Base-by-base conservation (phyloP, 1,284 basidiomycete species). In the Ustilago sp. region DNA sequence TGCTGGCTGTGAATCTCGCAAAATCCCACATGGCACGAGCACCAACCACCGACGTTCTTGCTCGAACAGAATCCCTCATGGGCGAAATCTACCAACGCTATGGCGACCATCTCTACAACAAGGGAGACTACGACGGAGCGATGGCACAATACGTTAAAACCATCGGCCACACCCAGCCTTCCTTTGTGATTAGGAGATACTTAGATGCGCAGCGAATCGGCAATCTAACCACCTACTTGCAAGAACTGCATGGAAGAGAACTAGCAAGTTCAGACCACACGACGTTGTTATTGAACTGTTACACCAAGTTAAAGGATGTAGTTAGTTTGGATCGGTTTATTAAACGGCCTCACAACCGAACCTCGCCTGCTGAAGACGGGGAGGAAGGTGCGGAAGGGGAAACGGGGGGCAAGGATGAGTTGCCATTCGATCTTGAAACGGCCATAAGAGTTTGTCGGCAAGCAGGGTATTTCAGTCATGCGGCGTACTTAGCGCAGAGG, bases 231-330 rank as follows among this genome's bases (percentile, higher is more conserved):
- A 93, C 93, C 1, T 99, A 98, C 85, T 89, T 99, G 1, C 95
- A 99, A 89, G 95, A 97, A 85, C 89, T 99, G 0, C 96, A 99
- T 82, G 89, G 93, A 2, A 89, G 92, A 0, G 93, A 93, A 0
- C 90, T 96, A 4, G 96, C 96, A 11, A 98, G 97, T 81, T 91
- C 95, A 0, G 96, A 99, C 80, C 96, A 98, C 85, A 99, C 95
- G 0, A 99, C 97, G 0, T 90, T 99, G 2, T 66, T 86, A 19
- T 73, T 85, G 39, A 83, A 86, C 85, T 96, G 95, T 39, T 99
- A 98, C 86, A 97, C 96, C 52, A 99, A 99, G 86, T 91, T 97
- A 17, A 94, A 94, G 70, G 95, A 99, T 80, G 91, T 94, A 15
- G 88, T 90, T 0, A 91, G 94, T 11, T 90, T 98, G 1, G 94